Evolutionary conservation across 2,329 filamentous ascomycete species (phyloP), one percentile per base, ranked within the genome.

Genomic region (Ceratocystis albifundus): DNA sequence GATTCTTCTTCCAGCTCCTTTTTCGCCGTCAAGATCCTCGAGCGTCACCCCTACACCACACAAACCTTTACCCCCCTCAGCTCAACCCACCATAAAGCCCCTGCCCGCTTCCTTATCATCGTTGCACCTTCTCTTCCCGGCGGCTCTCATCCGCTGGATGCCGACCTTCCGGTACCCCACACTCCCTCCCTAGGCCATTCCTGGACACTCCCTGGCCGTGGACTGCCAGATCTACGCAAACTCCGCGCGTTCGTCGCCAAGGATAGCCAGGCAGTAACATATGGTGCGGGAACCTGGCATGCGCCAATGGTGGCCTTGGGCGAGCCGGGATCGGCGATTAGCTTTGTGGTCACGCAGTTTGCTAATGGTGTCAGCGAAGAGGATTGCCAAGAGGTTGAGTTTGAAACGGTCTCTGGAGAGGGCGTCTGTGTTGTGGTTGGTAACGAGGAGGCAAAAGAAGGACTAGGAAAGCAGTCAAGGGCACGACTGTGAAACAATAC

Each of bases 251-350:
- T 96, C 74, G 77, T 95, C 65, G 92, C 89, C 1, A 83, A 81
- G 62, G 86, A 85, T 2, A 80, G 82, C 28, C 90, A 96, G 77
- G 92, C 90, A 10, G 90, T 99, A 15, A 96, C 91, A 2, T 99
- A 97, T 74, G 90, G 84, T 0, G 86, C 89, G 1, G 94, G 90
- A 4, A 96, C 91, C 65, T 99, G 93, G 84, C 94, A 99, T 78
- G 91, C 93, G 69, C 94, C 94, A 0, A 97, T 99, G 93, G 88
- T 91, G 15, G 91, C 90, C 17, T 76, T 97, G 62, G 92, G 92
- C 0, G 69, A 73, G 1, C 66, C 71, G 1, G 79, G 76, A 1
- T 76, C 78, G 30, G 80, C 85, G 22, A 79, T 96, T 61, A 90
- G 94, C 73, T 97, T 96, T 75, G 83, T 96, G 4, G 93, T 97